phyloP scores from a whole-genome alignment of 2,329 filamentous ascomycete genomes.

The Curvularia sp. region DNA sequence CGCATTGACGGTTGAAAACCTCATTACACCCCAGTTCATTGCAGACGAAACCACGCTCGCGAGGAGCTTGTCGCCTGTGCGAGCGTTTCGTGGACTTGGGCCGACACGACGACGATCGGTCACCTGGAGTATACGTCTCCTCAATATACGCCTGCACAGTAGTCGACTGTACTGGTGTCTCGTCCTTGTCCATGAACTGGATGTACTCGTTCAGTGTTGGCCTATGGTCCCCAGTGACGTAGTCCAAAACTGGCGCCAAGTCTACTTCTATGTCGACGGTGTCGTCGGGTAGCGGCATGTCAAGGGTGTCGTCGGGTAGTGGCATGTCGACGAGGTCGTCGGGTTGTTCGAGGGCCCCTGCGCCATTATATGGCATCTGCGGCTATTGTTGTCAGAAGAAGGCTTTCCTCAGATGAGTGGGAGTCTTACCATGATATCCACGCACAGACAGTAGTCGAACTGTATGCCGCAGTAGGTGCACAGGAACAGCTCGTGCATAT shows the following conservation, averaged over 20 bases:
- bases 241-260: constrained; percentile 12
- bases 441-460: constrained; percentile 28
- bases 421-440: constrained; percentile 29
- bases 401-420: background rate
- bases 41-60: constrained; percentile 40
- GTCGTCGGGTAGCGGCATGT: constrained; percentile 12
- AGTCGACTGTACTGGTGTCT: constrained; percentile 36
- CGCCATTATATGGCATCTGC: constrained; percentile 16
- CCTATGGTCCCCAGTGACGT: constrained; percentile 8
- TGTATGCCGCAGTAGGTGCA: constrained; percentile 38
- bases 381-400: constrained; percentile 25
- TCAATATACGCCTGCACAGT: constrained; percentile 41
- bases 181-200: constrained; percentile 31
- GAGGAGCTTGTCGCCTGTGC: constrained; percentile 36
- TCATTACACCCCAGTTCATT: constrained; percentile 30
- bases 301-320: constrained; percentile 4
- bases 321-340: constrained; percentile 6
- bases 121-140: constrained; percentile 41
- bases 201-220: constrained; percentile 23
- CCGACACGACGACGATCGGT: constrained; percentile 26
- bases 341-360: constrained; percentile 5
- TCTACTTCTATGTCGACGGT: constrained; percentile 10
- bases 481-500: constrained; percentile 38
- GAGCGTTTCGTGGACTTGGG: constrained; percentile 13
- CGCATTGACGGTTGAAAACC: constrained; percentile 43